Base-by-base conservation (phyloP, 345 rosid genomes). In the Salix dunnii region DNA sequence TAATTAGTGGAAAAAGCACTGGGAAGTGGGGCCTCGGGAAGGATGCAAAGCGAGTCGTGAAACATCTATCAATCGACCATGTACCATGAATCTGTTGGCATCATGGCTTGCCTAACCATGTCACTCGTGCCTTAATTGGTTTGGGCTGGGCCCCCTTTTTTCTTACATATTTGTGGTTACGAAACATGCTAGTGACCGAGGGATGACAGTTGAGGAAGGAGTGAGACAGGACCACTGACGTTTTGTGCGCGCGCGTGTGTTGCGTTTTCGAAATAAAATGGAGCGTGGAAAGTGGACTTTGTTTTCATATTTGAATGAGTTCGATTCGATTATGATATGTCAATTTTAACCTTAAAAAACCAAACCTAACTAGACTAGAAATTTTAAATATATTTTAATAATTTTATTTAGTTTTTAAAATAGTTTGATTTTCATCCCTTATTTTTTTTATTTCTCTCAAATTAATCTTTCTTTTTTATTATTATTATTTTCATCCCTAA, bases 61-160 rank as follows among this genome's bases (percentile, higher is more conserved):
- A 58, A 60, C 60, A 53, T 69, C 76, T 2, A 46, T 2, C 17
- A 80, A 76, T 31, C 21, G 75, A 72, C 85, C 17, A 82, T 38
- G 72, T 80, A 70, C 87, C 73, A 68, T 86, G 89, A 84, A 86
- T 82, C 85, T 82, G 87, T 80, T 72, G 55, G 76, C 84, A 78
- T 84, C 84, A 82, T 3, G 38, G 14, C 46, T 71, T 3, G 82
- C 87, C 85, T 86, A 84, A 86, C 79, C 49, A 36, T 11, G 13
- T 42, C n/a, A 13, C 67, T 65, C 40, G 10, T 66, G 48, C 16
- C 70, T 61, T 36, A 55, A 60, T 14, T 55, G 13, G 46, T 5
- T 36, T 58, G 21, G 33, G 5, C 4, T 35, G 36, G 36, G 36
- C 36, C 36, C 6, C 11, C 23, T 3, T 55, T 2, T 21, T 21